Base-by-base conservation (phyloP, 148 eudicot species). In the Beta vulgaris region DNA sequence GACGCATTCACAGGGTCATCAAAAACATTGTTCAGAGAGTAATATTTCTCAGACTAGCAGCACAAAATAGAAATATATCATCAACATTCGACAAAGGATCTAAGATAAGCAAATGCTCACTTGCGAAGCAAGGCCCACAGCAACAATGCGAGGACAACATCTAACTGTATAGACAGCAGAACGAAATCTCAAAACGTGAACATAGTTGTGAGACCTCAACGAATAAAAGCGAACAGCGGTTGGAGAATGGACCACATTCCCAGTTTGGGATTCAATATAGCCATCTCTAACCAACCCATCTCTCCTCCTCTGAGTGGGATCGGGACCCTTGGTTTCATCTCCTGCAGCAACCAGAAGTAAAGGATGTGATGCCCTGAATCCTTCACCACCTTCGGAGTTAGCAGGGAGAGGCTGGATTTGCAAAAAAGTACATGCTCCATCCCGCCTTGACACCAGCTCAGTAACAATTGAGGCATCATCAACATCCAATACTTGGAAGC, bases 201-300 rank as follows among this genome's bases (percentile, higher is more conserved):
- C 91, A 87, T 93, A 91, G 77, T 77, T 90, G 79, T 95, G 95
- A 58, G 88, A 86, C 74, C 85, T 87, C 82, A 95, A 68, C 26
- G 98, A 95, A 86, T 95, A 95, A 84, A 95, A 95, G 15, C 93
- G 93, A 81, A 95, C 98, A 83, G 86, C 85, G 14, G 90, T 90
- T n/a, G 96, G 97, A 68, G 88, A 84, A 73, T 80, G 75, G 42
- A 88, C 80, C 72, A 77, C 64, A 76, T 77, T 84, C 72, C 83
- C 92, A 48, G 71, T 67, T 28, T 86, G 88, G 69, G 90, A 75
- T 64, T 90, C 98, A 48, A 79, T 68, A 66, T 67, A 83, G 49
- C 89, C 88, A 81, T 77, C 82, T 63, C 82, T 76, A 49, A 64
- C 79, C 28, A 69, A 34, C 31, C 75, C 82, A 72, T 88, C 92